A percentile compares a stretch with the other conserved stretches of the same genome.
phyloP scores from a whole-genome alignment of 345 rosid genomes.

The Rhizophora mangle region DNA sequence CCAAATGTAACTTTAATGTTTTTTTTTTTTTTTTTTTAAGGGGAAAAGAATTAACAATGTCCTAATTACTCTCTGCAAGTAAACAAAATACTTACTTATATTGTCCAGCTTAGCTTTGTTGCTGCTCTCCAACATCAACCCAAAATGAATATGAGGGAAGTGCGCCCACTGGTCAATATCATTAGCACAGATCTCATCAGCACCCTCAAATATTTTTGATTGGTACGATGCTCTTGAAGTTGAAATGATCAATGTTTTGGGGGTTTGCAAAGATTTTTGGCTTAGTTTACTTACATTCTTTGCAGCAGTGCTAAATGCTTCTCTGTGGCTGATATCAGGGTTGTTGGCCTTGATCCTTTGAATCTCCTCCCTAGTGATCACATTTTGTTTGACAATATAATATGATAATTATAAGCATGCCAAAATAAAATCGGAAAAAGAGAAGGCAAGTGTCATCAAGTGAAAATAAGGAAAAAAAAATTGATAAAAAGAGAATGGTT shows the following conservation, averaged over 20 bases:
- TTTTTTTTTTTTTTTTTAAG: no score
- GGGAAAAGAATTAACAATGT: no score
- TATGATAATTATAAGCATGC: neutral
- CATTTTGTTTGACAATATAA: neutral
- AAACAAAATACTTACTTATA: constrained; percentile 8
- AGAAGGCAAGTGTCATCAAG: neutral
- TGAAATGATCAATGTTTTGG: neutral
- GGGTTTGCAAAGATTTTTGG: neutral
- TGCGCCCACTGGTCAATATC: constrained; percentile 79
- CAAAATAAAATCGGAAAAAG: neutral
- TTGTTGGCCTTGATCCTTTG: constrained; percentile 96
- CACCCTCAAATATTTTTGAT: neutral
- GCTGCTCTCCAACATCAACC: constrained; percentile 76
- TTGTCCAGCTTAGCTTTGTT: constrained; percentile 49
- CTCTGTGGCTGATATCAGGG: constrained; percentile 94
- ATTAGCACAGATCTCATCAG: constrained; percentile 3
- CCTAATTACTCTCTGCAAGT: no score
- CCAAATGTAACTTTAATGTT: no score
- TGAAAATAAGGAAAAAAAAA: constrained; percentile 1
- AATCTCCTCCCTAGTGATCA: constrained; percentile 73
- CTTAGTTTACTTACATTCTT: constrained; percentile 61
- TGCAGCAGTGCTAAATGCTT: constrained; percentile 98
- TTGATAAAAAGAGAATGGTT: neutral
- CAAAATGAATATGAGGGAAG: constrained; percentile 88
- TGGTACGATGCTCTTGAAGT: neutral